Evolutionary conservation across 371 early-diverging fungal species (phyloP), one percentile per base, ranked within the genome.

Genomic region (Syncephalis fuscata): DNA sequence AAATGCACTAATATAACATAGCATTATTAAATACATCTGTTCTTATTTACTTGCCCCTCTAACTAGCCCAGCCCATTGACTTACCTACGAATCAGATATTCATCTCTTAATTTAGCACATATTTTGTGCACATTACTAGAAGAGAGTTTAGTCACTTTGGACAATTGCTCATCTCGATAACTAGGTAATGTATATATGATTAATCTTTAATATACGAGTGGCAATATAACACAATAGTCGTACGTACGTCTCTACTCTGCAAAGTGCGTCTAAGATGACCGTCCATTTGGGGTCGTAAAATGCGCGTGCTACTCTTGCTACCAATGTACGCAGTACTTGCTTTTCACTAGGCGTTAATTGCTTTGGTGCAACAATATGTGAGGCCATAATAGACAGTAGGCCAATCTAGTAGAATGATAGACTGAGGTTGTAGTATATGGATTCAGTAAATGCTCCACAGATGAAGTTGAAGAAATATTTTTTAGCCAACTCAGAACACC

Each of bases 241-340:
- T 15, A 48, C 59, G 54, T 60, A 62, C 65, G 56, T 62, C 67
- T 73, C 72, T 59, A 67, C 53, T 62, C 67, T 66, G 50, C 72
- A 75, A 22, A 92, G 73, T 26, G 80, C 70, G 64, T 88, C 88
- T 52, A 92, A 63, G 27, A 88, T 80, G 41, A 86, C 73, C 55
- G 89, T 76, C 46, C 75, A 78, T 48, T 71, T 68, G 8, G 82
- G 78, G 54, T 82, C 76, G 61, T 88, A 90, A 58, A 86, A 92
- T 2, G 86, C 85, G 39, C 91, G 74, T 4, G 80, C 81, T 16
- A 92, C 88, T 54, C 82, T 66, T 45, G 74, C 69, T 32, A 90
- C 85, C 27, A 92, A 73, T 27, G 71, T 66, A 56, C 72, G 75
- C 10, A 84, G 73, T 16, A 80, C 65, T 39, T 45, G 32, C 11